Percentiles rank a stretch among this genome's conserved stretches.
Evolutionary conservation across 2,329 filamentous ascomycete species (phyloP).

Genomic region (Chaetomiaceae sp.): DNA sequence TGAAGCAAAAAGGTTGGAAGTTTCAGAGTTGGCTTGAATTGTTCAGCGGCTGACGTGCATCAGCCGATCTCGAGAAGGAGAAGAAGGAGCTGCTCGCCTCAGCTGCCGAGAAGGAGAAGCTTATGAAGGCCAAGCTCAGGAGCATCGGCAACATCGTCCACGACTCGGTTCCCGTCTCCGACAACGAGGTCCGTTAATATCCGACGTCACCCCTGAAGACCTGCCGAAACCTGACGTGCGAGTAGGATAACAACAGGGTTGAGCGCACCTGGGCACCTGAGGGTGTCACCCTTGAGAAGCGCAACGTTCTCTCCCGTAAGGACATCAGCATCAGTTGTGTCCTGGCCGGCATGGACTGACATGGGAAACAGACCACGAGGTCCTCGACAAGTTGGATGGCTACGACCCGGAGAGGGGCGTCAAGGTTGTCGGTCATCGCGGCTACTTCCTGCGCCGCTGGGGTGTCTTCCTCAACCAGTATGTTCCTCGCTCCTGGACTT

Average conservation of each 20-base stretch:
- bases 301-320: constrained; percentile 65
- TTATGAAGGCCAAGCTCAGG: constrained; percentile 73
- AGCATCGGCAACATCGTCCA: constrained; percentile 90
- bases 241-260: constrained; percentile 71
- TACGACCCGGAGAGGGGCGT: constrained; percentile 91
- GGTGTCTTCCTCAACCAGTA: constrained; percentile 52
- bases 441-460: constrained; percentile 87
- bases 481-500: background rate
- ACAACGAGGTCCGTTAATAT: constrained; percentile 58
- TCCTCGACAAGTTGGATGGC: constrained; percentile 79
- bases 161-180: constrained; percentile 74
- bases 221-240: background rate
- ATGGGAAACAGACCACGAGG: constrained; percentile 65
- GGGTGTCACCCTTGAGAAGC: constrained; percentile 68
- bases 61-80: constrained; percentile 66
- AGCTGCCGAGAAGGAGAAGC: constrained; percentile 69
- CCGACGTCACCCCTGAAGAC: background rate
- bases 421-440: constrained; percentile 90
- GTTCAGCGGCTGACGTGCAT: constrained; percentile 9
- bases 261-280: constrained; percentile 78
- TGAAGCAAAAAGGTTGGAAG: constrained; percentile 60
- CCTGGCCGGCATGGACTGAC: background rate
- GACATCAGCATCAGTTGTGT: background rate
- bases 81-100: constrained; percentile 75
- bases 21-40: background rate